Evolutionary conservation across 2,329 filamentous ascomycete species (phyloP), one percentile per base, ranked within the genome.

Genomic region (Alternaria conjuncta): DNA sequence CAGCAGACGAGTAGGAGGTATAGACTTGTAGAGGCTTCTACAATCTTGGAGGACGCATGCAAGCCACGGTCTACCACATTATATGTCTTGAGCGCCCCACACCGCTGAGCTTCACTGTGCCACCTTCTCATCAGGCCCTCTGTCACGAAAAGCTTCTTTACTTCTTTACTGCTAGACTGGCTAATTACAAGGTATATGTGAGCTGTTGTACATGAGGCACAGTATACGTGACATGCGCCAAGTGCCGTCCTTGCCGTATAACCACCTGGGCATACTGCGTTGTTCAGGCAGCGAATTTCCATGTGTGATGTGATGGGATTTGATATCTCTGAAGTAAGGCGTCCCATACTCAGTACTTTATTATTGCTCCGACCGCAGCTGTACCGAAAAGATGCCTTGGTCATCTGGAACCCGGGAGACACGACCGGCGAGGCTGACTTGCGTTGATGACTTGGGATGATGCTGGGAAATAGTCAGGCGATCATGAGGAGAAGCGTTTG

Each of bases 21-120:
- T 5, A 30, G 25, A 20, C 28, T 30, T 12, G 1, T 8, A 15
- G 0, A 4, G 7, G 3, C n/a, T 20, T 50, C 0, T 30, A 0
- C 0, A 13, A 30, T 13, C n/a, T 12, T 18, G 15, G 5, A 30
- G 6, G 25, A 3, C 26, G n/a, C 18, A 50, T 3, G 2, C 10
- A 18, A 28, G 6, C 26, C 1, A 20, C 21, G n/a, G n/a, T 30
- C 47, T 28, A 3, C 6, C 25, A 50, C 6, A 18, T 30, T 50
- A 50, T 50, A 12, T 20, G 15, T 5, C n/a, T 20, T 30, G 11
- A 50, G 25, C 7, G 2, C 4, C 11, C 36, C 36, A 41, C 36
- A 18, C 36, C 15, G 36, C 36, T 41, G 36, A 18, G 36, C 36
- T 18, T 41, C 36, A 41, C 36, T 41, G 15, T 18, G n/a, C 36